Base-by-base conservation (phyloP, 129 eudicot genomes). In the Tagetes patula region DNA sequence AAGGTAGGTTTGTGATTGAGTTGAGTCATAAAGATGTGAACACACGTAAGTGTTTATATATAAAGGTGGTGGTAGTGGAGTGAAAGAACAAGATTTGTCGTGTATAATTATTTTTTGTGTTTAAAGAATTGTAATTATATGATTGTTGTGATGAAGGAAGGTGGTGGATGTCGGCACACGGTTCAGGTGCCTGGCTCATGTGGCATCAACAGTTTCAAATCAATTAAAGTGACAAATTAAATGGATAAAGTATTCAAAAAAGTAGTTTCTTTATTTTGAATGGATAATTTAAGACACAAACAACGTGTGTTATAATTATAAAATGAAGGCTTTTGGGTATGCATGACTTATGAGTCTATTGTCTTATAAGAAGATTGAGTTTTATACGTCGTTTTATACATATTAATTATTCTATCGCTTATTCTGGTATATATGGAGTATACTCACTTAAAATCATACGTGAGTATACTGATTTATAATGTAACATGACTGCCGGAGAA, bases 21-120 rank as follows among this genome's bases (percentile, higher is more conserved):
- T 66, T 45, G 82, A 79, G 78, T 79, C 78, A 79, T 52, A 78
- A 78, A 78, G 77, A 62, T 71, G 77, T 37, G 77, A 30, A 70
- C 63, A 71, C 73, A 78, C 77, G 77, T 71, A 50, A 78, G 77
- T 71, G 73, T 32, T 20, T 20, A 20, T 20, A 20, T 55, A 47
- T 62, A 61, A 38, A 56, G 27, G 60, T 69, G 69, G 82, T 70
- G 75, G 6, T 47, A 37, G 77, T 72, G 58, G 69, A 75, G 54
- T 38, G 59, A 75, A 45, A 60, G 70, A 46, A 73, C 12, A 56
- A 67, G 80, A 76, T 45, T 76, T 20, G 52, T 8, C 8, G 42
- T 13, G 30, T 39, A 52, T 43, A 4, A 33, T 38, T 50, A 12
- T 54, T 54, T 27, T 71, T 42, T 31, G 47, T 27, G 66, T 53